phyloP scores from a whole-genome alignment of 2,329 filamentous ascomycete genomes.

The Xylariaceae sp. region DNA sequence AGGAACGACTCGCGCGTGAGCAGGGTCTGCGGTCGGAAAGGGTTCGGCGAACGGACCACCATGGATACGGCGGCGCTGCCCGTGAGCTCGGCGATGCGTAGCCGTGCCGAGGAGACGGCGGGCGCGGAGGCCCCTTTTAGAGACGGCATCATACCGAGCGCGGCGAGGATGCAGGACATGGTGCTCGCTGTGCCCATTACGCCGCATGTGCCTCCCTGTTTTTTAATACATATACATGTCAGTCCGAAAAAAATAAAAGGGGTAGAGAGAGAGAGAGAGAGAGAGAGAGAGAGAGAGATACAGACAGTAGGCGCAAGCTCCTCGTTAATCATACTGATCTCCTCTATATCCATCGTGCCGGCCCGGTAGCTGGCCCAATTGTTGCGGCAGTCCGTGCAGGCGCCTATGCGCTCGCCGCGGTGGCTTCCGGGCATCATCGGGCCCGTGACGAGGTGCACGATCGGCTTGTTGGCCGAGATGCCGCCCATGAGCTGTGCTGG shows the following conservation, averaged over 20 bases:
- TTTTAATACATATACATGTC: neutral
- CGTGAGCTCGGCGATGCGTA: slow-evolving; percentile 74
- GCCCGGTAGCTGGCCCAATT: slow-evolving; percentile 68
- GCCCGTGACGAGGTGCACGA: slow-evolving; percentile 63
- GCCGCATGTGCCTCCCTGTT: slow-evolving; percentile 72
- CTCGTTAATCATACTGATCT: slow-evolving; percentile 64
- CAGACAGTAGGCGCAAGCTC: slow-evolving; percentile 65
- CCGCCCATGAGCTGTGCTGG: slow-evolving; percentile 72
- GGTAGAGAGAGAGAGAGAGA: neutral
- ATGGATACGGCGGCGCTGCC: slow-evolving; percentile 61
- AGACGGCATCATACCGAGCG: slow-evolving; percentile 74
- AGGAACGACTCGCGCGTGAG: slow-evolving; percentile 72
- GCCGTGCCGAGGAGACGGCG: slow-evolving; percentile 70
- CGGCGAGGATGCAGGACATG: slow-evolving; percentile 80
- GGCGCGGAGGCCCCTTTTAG: slow-evolving; percentile 74
- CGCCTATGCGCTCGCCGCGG: slow-evolving; percentile 58
- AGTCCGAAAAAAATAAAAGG: neutral
- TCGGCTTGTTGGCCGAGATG: slow-evolving; percentile 67
- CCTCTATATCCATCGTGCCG: slow-evolving; percentile 63
- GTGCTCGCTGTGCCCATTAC: slow-evolving; percentile 92
- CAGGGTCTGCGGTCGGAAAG: slow-evolving; percentile 64
- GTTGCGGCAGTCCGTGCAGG: slow-evolving; percentile 69
- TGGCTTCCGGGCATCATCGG: slow-evolving; percentile 72
- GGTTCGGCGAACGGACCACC: slow-evolving; percentile 58
- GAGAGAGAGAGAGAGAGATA: neutral